Evolutionary conservation across 495 filamentous ascomycete genomes (phyloP), one percentile per base, ranked within the genome.

Genomic region (Penicillium fimorum): DNA sequence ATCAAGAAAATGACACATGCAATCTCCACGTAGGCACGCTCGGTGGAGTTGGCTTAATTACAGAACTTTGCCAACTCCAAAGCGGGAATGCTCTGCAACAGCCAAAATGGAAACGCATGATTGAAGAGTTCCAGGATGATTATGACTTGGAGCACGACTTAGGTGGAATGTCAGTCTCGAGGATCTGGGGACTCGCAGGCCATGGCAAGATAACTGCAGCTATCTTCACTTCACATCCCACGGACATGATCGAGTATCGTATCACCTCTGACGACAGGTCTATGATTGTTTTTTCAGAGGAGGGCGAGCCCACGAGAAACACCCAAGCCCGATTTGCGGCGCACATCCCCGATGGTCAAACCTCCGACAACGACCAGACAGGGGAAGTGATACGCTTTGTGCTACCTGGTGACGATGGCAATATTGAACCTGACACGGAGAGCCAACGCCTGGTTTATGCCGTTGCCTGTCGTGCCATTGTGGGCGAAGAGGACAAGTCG

Each of bases 131-230:
- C n/a, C 61, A 68, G 8, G 74, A 77, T 15, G 64, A 65, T 50
- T 82, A 74, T 58, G 77, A 79, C 48, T 60, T 73, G n/a, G 66
- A 75, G 13, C 67, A 70, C 18, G 77, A 79, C 32, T 66, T 82
- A 18, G 74, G 73, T 10, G 77, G 73, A 13, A 56, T 79, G 44
- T 67, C 69, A 7, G 47, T 72, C 12, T 65, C 70, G 15, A 73
- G 77, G 53, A 65, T 74, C n/a, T 82, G 81, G 80, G 82, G 82
- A 13, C 55, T 83, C 0, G 68, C 77, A n/a, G 71, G 75, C 12
- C 61, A 71, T 18, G 63, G 67, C 13, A 71, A 73, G 35, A 60
- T 74, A 3, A 58, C 73, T 35, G 78, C 75, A 1, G 68, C 68
- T 2, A 75, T 75, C 17, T 63, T 79, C 48, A 79, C 75, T 2